Percentiles rank a stretch among this genome's conserved stretches.
Conservation (phyloP, 768 basidiomycete genomes). For the Mycena pura region DNA sequence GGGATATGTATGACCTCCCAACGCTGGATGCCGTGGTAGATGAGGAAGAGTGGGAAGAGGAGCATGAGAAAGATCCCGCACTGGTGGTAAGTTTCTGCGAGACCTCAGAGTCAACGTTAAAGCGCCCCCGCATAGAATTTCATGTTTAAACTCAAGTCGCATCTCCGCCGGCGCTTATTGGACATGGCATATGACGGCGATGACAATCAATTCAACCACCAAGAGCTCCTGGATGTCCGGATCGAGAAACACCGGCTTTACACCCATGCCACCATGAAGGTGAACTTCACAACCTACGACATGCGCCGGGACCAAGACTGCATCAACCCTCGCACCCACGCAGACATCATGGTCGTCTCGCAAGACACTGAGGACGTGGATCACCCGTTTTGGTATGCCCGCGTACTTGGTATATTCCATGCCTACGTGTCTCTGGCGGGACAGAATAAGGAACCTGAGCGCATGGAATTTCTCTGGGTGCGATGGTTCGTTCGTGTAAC, state of each 20-base stretch:
- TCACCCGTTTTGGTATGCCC: conserved; percentile 7
- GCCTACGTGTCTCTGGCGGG: background rate
- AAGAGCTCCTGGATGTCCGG: conserved; percentile 3
- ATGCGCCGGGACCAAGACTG: background rate
- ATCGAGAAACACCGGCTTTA: background rate
- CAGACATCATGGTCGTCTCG: background rate
- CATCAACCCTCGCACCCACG: background rate
- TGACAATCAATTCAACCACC: background rate
- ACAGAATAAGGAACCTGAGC: background rate
- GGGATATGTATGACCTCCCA: background rate
- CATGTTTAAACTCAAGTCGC: background rate
- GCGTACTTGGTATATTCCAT: background rate
- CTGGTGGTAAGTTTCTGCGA: background rate
- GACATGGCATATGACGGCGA: background rate
- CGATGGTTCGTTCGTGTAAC: background rate
- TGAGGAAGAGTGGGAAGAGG: too few species aligned
- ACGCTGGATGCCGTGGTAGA: too few species aligned
- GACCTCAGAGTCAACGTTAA: too few species aligned
- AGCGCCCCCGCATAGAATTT: background rate
- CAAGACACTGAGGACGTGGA: background rate
- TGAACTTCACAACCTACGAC: conserved; percentile 10
- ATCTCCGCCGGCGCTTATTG: background rate
- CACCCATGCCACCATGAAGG: background rate
- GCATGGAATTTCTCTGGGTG: conserved; percentile 4
- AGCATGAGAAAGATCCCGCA: background rate